phyloP scores from a whole-genome alignment of 2,329 filamentous ascomycete species.

The Apiospora koreana region DNA sequence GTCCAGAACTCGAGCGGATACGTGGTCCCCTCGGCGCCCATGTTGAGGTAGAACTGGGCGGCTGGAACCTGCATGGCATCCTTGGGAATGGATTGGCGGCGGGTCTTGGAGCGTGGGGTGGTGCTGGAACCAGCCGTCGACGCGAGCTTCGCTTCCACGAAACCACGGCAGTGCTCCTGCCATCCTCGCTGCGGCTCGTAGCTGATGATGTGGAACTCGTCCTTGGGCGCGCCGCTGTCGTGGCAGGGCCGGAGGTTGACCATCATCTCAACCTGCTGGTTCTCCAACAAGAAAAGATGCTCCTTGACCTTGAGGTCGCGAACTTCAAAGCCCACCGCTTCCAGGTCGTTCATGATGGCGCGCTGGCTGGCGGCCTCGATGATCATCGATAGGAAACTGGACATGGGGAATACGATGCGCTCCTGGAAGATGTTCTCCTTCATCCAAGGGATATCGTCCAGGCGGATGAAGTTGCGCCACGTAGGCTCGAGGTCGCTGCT shows the following conservation, averaged over 20 bases:
- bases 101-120: not conserved
- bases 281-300: slow-evolving; percentile 36
- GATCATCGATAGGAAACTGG: slow-evolving; percentile 44
- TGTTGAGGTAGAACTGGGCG: slow-evolving; percentile 17
- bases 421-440: slow-evolving; percentile 50
- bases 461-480: slow-evolving; percentile 39
- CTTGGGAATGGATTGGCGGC: not conserved
- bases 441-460: slow-evolving; percentile 45
- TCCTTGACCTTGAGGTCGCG: slow-evolving; percentile 36
- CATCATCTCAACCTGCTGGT: slow-evolving; percentile 36
- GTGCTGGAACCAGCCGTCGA: not conserved
- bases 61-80: not conserved
- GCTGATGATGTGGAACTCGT: slow-evolving; percentile 33
- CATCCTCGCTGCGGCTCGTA: slow-evolving; percentile 29
- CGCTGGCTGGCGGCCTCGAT: slow-evolving; percentile 26
- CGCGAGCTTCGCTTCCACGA: slow-evolving; percentile 16
- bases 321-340: slow-evolving; percentile 35
- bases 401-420: slow-evolving; percentile 46
- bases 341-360: slow-evolving; percentile 28
- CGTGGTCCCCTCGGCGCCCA: slow-evolving; percentile 17
- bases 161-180: slow-evolving; percentile 31
- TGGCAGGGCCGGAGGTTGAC: slow-evolving; percentile 33
- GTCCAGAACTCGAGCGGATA: slow-evolving; percentile 16
- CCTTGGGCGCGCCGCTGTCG: slow-evolving; percentile 25
- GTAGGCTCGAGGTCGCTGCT: slow-evolving; percentile 37